Percentiles rank a stretch among this genome's conserved stretches.
These are phyloP conservation scores for Hyphopichia buzzinii DNA, from an alignment of 1,139 yeast species.

Conservation along the genomic window DNA sequence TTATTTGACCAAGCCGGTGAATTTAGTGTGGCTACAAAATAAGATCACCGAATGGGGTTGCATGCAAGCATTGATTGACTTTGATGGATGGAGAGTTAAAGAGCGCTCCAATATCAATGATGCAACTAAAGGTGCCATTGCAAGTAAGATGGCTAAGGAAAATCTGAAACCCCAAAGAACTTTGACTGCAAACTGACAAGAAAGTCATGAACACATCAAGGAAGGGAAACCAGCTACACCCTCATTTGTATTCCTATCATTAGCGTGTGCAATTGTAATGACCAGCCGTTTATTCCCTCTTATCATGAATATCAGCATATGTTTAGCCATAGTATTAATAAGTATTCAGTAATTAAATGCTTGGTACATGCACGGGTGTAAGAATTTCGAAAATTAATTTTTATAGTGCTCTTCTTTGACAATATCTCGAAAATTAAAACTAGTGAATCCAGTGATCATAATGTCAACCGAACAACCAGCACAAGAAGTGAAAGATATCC, in stretches of 20 bases:
- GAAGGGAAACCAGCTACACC: neutral
- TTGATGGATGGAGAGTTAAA: constrained; percentile 81
- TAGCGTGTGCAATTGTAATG: too few species aligned
- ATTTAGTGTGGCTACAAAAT: constrained; percentile 88
- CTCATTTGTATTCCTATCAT: too few species aligned
- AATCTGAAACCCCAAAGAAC: neutral
- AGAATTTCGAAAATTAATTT: too few species aligned
- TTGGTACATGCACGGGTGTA: too few species aligned
- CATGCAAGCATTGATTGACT: constrained; percentile 96
- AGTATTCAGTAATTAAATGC: too few species aligned
- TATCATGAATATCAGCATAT: too few species aligned
- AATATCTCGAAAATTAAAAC: neutral
- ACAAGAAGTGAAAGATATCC: constrained; percentile 2
- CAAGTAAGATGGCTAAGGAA: neutral
- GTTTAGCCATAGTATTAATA: too few species aligned
- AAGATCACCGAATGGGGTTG: constrained; percentile 96
- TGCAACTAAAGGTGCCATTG: neutral
- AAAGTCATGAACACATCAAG: too few species aligned
- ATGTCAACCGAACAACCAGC: neutral
- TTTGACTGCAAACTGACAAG: constrained; percentile 2
- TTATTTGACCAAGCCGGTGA: constrained; percentile 94
- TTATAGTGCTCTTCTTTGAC: too few species aligned
- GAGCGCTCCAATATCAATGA: constrained; percentile 6
- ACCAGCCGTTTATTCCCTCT: too few species aligned
- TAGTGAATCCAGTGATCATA: neutral